Evolutionary conservation across 805 yeast genomes (phyloP), one percentile per base, ranked within the genome.

Genomic region (Debaryomyces tyrocola): DNA sequence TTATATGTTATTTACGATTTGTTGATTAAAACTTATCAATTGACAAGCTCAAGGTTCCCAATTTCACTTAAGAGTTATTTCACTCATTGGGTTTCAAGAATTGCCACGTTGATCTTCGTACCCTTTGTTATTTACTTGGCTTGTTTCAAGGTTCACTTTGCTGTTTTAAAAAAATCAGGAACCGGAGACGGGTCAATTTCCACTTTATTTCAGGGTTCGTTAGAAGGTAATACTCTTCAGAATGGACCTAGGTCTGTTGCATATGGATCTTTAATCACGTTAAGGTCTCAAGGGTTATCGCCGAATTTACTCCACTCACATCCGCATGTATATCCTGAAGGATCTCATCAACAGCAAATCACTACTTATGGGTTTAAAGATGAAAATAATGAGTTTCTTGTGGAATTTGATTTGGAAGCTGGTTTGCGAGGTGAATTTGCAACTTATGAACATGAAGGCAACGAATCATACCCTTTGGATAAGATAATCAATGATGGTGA

Each of bases 111-210:
- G 59, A 88, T 94, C 36, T 37, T 85, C 1, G 64, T 90, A 15
- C 99, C 99, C 2, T 59, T 83, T 24, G 27, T 75, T 27, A 80
- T 92, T 20, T 94, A 89, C 59, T 61, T 87, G 59, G 57, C 77
- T 28, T 80, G 85, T 58, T 94, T 94, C 77, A 86, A 84, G 60
- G 70, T 87, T 36, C 99, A 94, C 64, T 94, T 94, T 57, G 58
- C 77, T 15, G 70, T 90, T 33, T 77, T 94, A 47, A 81, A 78
- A 58, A 83, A 83, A 57, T 79, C 95, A 1, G 99, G 99, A 15
- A 83, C 96, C 0, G 99, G 98, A 36, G 96, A 92, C 64, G 87
- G 95, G 2, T 84, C 94, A 43, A 88, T 94, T 71, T 84, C 94
- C 14, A 84, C 97, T 0, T 75, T 92, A 43, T 84, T 94, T 68